A percentile compares a stretch with the other conserved stretches of the same genome.
Conservation (phyloP, 1,284 basidiomycete species). For the Cystobasidium slooffiae region DNA sequence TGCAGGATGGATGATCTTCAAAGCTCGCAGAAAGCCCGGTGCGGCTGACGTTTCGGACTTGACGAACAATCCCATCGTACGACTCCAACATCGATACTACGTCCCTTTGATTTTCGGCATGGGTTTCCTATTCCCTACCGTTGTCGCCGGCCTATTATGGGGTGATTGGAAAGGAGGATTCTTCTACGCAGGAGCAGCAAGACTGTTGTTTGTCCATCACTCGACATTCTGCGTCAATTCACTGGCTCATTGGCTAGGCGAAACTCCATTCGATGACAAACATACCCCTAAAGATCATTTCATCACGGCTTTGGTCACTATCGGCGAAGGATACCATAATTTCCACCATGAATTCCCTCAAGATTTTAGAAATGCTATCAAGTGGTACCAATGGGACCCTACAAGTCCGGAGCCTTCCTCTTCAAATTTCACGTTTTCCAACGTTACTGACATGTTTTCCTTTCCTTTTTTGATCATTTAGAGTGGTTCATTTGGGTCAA, state of each 20-base stretch:
- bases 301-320: conserved; percentile 81
- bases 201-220: conserved; percentile 86
- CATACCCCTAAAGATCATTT: conserved; percentile 88
- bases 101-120: conserved; percentile 71
- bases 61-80: conserved; percentile 72
- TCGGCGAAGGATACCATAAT: conserved; percentile 95
- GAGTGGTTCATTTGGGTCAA: conserved; percentile 87
- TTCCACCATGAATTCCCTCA: conserved; percentile 61
- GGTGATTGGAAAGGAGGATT: conserved; percentile 82
- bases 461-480: conserved; percentile 45
- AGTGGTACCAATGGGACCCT: conserved; percentile 87
- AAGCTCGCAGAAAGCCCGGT: conserved; percentile 83
- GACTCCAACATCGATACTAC: conserved; percentile 87
- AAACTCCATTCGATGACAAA: conserved; percentile 91
- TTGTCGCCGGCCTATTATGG: conserved; percentile 79
- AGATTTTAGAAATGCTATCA: conserved; percentile 90
- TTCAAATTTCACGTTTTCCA: neutral
- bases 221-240: conserved; percentile 96
- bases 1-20: conserved; percentile 90
- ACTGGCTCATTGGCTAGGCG: conserved; percentile 90
- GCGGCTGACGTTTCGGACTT: conserved; percentile 86
- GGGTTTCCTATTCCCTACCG: conserved; percentile 74
- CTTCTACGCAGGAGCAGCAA: conserved; percentile 80
- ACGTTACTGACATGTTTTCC: neutral
- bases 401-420: conserved; percentile 56